A percentile compares a stretch with the other conserved stretches of the same genome.
Conservation (phyloP, 495 filamentous ascomycete genomes). For the Astrothelium subdiscretum region DNA sequence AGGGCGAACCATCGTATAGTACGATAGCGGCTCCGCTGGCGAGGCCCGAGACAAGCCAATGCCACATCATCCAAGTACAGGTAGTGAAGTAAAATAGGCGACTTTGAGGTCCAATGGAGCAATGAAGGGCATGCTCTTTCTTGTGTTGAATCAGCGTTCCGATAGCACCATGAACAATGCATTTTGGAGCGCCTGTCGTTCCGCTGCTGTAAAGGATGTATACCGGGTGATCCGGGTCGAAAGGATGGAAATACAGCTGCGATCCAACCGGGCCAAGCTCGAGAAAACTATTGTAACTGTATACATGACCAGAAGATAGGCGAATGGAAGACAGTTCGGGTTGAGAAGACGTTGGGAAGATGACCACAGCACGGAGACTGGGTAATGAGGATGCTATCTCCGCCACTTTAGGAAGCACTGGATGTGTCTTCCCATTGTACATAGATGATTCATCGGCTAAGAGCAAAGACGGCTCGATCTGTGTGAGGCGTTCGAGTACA, state of each 20-base stretch:
- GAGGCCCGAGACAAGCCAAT: conserved; percentile 79
- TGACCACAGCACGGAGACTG: conserved; percentile 50
- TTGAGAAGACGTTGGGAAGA: conserved; percentile 51
- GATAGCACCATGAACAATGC: conserved; percentile 80
- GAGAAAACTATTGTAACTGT: conserved; percentile 41
- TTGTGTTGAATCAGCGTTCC: conserved; percentile 89
- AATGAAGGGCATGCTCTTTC: conserved; percentile 82
- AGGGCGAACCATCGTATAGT: conserved; percentile 83
- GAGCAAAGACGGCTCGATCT: conserved; percentile 69
- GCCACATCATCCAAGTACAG: conserved; percentile 96
- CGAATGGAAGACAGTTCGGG: conserved; percentile 38
- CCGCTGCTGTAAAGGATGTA: conserved; percentile 84
- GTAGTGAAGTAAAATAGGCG: conserved; percentile 81
- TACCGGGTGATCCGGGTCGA: conserved; percentile 72
- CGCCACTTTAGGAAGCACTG: conserved; percentile 56
- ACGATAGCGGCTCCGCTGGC: conserved; percentile 70
- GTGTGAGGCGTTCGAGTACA: conserved; percentile 68
- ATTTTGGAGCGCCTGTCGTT: conserved; percentile 84
- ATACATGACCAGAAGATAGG: conserved; percentile 36
- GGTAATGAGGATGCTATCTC: conserved; percentile 56
- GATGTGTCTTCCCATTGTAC: conserved; percentile 80
- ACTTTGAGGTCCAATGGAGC: conserved; percentile 54
- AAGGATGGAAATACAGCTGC: conserved; percentile 51
- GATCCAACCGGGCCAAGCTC: conserved; percentile 27
- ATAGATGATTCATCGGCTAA: conserved; percentile 79